phyloP scores from a whole-genome alignment of 495 filamentous ascomycete species.

The Neurospora terricola region DNA sequence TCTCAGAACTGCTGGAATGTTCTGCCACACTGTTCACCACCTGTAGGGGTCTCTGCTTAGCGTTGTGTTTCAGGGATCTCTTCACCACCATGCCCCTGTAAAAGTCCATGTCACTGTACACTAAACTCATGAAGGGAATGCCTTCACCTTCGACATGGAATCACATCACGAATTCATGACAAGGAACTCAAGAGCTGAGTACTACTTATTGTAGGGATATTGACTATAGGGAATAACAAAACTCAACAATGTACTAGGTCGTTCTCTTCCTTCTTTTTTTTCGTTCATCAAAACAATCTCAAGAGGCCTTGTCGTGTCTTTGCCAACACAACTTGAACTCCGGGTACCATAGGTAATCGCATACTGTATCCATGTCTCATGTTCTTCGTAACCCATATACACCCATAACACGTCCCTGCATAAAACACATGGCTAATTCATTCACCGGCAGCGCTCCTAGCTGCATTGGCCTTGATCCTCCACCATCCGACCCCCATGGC shows the following conservation, averaged over 20 bases:
- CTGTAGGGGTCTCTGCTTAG: not conserved
- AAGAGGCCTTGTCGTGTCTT: not conserved
- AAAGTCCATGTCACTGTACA: not conserved
- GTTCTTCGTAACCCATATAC: not conserved
- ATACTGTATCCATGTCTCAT: constrained; percentile 1
- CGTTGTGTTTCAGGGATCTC: not conserved
- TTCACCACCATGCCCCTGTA: not conserved
- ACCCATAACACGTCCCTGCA: not conserved
- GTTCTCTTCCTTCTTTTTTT: not conserved
- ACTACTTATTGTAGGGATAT: not conserved
- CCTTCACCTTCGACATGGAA: not conserved
- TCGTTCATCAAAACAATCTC: not conserved
- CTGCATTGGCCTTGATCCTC: constrained; percentile 1
- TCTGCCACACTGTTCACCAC: constrained; percentile 6
- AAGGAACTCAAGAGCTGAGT: not conserved
- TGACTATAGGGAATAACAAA: not conserved
- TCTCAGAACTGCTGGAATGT: not conserved
- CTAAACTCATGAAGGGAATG: not conserved
- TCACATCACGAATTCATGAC: not conserved
- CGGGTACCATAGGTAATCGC: not conserved
- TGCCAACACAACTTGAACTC: not conserved
- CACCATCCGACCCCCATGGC: constrained; percentile 9
- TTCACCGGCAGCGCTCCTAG: not conserved
- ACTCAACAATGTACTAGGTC: not conserved
- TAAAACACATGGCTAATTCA: not conserved